Evolutionary conservation across 192 early-diverging fungal genomes (phyloP), one percentile per base, ranked within the genome.

Genomic region (Funneliformis mosseae): DNA sequence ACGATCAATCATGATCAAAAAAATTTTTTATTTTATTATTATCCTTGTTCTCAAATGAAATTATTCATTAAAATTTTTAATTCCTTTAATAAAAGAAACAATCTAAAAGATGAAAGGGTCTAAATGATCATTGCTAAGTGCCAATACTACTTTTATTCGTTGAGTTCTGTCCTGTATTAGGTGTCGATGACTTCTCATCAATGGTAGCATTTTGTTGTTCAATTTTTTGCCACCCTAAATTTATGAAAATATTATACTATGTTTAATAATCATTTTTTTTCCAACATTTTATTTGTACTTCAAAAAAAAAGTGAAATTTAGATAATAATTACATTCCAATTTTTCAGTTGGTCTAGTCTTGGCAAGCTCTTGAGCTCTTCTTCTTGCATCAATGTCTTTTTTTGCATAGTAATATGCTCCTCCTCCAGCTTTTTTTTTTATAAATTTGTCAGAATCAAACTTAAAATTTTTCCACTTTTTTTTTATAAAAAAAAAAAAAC

Each of bases 311-410:
- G n/a, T 46, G 45, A n/a, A n/a, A n/a, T n/a, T n/a, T 72, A 8
- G n/a, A 4, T 23, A 12, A 50, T 48, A 78, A 16, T 43, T 79
- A 79, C 78, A 79, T 60, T 79, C 78, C 42, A 79, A 61, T 61
- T 79, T 79, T 71, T 79, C 78, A 8, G 33, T 23, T 39, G 78
- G 78, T 27, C 78, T 69, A 60, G 38, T 79, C 12, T 48, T 79
- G 28, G 46, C 50, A 8, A 61, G 8, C 42, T 69, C 68, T 79
- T 79, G 78, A 27, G 66, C 66, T 25, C 78, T n/a, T 59, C 78
- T 69, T 43, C 78, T 28, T 48, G 78, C 66, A 67, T 79, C 39
- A 50, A 79, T 79, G 23, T 79, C 78, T 60, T 79, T 79, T 42
- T 79, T 79, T 0, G 78, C 78, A 21, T 55, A 71, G 60, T 79